A percentile compares a stretch with the other conserved stretches of the same genome.
Evolutionary conservation across 257 asterid genomes (phyloP).

Genomic region (Fraxinus quadrangulata): DNA sequence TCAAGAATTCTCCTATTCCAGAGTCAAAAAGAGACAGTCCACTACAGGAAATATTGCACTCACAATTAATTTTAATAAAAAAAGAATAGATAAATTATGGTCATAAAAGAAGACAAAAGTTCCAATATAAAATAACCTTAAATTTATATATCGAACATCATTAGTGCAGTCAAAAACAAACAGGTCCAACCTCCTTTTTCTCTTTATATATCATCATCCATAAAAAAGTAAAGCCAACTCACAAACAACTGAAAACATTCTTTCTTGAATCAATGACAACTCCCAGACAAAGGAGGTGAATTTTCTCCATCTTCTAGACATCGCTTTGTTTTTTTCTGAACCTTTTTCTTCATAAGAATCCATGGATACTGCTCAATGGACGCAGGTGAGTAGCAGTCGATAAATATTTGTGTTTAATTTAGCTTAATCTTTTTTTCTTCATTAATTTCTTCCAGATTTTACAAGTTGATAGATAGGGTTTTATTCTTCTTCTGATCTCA

Average conservation of each 20-base stretch:
- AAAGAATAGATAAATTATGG: conserved; percentile 26
- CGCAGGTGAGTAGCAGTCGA: conserved; percentile 45
- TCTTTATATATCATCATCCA: conserved; percentile 38
- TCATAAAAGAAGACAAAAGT: conserved; percentile 23
- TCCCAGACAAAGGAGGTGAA: conserved; percentile 50
- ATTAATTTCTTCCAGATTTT: background rate
- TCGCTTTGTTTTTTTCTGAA: conserved; percentile 29
- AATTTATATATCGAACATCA: conserved; percentile 18
- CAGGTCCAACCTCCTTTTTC: conserved; percentile 31
- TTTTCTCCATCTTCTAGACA: conserved; percentile 38
- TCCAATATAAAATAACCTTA: conserved; percentile 16
- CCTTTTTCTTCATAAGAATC: conserved; percentile 23
- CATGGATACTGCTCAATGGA: conserved; percentile 75
- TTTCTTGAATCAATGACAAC: conserved; percentile 56
- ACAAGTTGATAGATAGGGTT: background rate
- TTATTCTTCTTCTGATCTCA: background rate
- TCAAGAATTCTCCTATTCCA: conserved; percentile 23
- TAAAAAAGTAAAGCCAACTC: conserved; percentile 42
- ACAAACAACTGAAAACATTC: conserved; percentile 52
- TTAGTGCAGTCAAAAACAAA: conserved; percentile 59
- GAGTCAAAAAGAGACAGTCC: conserved; percentile 56
- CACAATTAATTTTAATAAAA: conserved; percentile 18
- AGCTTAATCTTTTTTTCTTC: background rate
- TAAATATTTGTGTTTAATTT: background rate
- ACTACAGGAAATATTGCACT: conserved; percentile 52